These are phyloP conservation scores for Scenedesmus sp. DNA, from an alignment of 163 green algal species.

Conservation along the genomic window DNA sequence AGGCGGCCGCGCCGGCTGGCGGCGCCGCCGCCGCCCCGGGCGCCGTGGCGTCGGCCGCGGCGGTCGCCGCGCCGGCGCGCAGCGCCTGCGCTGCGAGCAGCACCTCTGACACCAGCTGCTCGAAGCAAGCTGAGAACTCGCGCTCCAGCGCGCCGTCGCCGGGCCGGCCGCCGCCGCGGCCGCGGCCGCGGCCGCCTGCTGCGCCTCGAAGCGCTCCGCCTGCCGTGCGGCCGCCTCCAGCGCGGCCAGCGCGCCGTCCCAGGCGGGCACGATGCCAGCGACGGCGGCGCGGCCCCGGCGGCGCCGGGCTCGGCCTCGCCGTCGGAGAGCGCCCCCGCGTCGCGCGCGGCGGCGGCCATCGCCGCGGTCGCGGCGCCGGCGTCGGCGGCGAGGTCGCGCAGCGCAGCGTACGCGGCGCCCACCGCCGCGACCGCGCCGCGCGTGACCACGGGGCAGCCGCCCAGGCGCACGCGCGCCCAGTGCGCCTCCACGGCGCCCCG, in stretches of 20 bases:
- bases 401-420: neutral
- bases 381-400: constrained; percentile 13
- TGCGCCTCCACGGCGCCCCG: constrained; percentile 22
- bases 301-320: no score
- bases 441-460: constrained; percentile 28
- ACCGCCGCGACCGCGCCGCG: constrained; percentile 17
- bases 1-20: neutral
- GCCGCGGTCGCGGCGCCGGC: constrained; percentile 8
- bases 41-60: neutral
- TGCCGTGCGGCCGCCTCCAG: constrained; percentile 20
- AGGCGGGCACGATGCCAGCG: neutral
- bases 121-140: constrained; percentile 30
- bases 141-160: no score
- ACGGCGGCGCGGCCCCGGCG: no score
- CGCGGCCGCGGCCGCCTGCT: constrained; percentile 27
- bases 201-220: neutral
- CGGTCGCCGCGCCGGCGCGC: constrained; percentile 18
- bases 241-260: neutral
- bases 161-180: no score
- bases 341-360: neutral
- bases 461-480: neutral
- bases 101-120: constrained; percentile 57
- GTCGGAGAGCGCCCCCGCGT: no score
- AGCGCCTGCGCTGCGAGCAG: constrained; percentile 76
- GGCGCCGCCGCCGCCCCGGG: no score